Base-by-base conservation (phyloP, 768 basidiomycete genomes). In the Rhodotorula babjevae region DNA sequence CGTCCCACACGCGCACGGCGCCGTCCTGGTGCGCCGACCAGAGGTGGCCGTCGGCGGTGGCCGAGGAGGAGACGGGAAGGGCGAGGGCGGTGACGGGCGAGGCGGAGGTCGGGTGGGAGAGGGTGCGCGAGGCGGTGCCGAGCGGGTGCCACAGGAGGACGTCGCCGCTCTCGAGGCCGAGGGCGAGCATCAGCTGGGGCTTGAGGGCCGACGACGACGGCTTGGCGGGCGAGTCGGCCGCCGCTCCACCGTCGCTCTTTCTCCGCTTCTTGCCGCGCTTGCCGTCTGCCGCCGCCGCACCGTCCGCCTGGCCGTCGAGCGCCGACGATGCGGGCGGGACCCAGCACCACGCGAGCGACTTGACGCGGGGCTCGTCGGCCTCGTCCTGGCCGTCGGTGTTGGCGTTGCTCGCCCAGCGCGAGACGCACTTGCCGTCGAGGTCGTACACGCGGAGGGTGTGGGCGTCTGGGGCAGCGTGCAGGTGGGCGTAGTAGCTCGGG, bases 221-320 rank as follows among this genome's bases (percentile, higher is more conserved):
- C 53, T 66, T 67, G 12, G 44, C 29, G 0, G 74, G 63, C 36
- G 71, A 69, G 47, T 76, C 71, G 67, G 68, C 63, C 14, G 66
- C 57, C 2, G 3, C 71, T 0, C 71, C 71, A 12, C 71, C 71
- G 59, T 72, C 74, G 21, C 59, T 62, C 71, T 76, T 76, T 53
- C 74, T 60, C 19, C 74, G 68, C 63, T 76, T 76, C 74, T 76
- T 76, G 68, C 74, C 71, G 27, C 74, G 65, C 56, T 76, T 75
- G 47, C 36, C 64, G 42, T 57, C 62, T 3, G 14, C 65, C 27
- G 29, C 14, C 2, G 16, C 12, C 0, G 3, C 11, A 2, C 56
- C 23, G 19, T n/a, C 59, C 0, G 14, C 49, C 23, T 25, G 50
- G 19, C 15, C 49, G 16, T 36, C 47, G 8, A 55, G 27, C 2